Conservation (phyloP, 129 eudicot species). For the Pittosporum tobira region DNA sequence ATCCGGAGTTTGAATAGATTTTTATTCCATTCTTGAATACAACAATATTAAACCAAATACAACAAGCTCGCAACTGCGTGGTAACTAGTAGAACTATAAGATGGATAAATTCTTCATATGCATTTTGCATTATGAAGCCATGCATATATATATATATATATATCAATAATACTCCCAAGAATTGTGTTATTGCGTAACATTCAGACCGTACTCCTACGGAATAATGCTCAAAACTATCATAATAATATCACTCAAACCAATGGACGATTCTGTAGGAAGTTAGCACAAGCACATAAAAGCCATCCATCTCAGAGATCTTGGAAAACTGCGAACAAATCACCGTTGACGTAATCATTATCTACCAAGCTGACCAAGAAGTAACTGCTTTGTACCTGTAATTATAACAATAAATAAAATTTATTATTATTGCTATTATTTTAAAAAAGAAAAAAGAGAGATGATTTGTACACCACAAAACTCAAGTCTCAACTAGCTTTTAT, state of each 20-base stretch:
- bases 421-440: too few relatives aligned
- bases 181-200: conserved; percentile 9
- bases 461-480: neutral
- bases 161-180: neutral
- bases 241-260: neutral
- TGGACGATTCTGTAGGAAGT: neutral
- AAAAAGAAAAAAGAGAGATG: too few relatives aligned
- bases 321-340: conserved; percentile 71
- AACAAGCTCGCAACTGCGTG: conserved; percentile 1
- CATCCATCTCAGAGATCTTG: conserved; percentile 21
- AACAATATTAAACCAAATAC: neutral
- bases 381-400: conserved; percentile 63
- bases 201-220: neutral
- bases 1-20: too few relatives aligned
- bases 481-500: too few relatives aligned
- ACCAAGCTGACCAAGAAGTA: conserved; percentile 92
- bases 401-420: neutral
- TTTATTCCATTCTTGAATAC: too few relatives aligned
- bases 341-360: conserved; percentile 70
- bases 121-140: conserved; percentile 16
- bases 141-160: too few relatives aligned
- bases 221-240: neutral
- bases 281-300: neutral
- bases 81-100: neutral
- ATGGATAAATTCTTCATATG: conserved; percentile 1